Base-by-base conservation (phyloP, 208 protist genomes). In the Trypanosoma lewisi region DNA sequence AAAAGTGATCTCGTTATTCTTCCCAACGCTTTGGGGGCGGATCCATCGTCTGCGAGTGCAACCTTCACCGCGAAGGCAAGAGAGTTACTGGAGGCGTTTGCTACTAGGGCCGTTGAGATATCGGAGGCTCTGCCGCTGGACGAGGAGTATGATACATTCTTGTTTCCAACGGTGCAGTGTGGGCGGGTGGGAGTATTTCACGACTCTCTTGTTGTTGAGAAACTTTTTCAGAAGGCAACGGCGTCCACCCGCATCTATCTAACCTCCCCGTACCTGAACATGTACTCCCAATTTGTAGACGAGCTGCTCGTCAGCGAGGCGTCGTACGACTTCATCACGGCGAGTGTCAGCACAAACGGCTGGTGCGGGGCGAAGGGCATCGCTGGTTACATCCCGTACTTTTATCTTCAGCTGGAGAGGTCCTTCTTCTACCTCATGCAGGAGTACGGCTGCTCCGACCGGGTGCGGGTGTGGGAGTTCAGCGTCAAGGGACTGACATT, bases 201-300 rank as follows among this genome's bases (percentile, higher is more conserved):
- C 74, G 89, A 93, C 56, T 80, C 72, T 42, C 41, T 53, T 25
- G 55, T 92, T 0, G 77, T 90, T 50, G 63, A 83, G 61, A 53
- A 66, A 33, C 52, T 90, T 28, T 69, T 93, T 42, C 62, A 62
- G 23, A 63, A 74, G 45, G 57, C 73, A 17, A 73, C 59, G 34
- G 39, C 53, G 16, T 57, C 64, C 28, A 77, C 81, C 21, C 85
- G 81, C 48, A 57, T 93, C 33, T 88, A 75, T 42, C 62, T 96
- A 21, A 79, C 85, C 39, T 91, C 86, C 27, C 84, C 88, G 0
- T 96, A 96, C 71, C 67, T 94, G 21, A 95, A 96, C 74, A 73
- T 95, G 68, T 77, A 93, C 59, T 21, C 71, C 14, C 62, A 70
- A 28, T 85, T 87, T 61, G 63, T 81, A 37, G 75, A 91, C 21